Conservation (phyloP, 176 grass and related monocot species). For the Panicum miliaceum region DNA sequence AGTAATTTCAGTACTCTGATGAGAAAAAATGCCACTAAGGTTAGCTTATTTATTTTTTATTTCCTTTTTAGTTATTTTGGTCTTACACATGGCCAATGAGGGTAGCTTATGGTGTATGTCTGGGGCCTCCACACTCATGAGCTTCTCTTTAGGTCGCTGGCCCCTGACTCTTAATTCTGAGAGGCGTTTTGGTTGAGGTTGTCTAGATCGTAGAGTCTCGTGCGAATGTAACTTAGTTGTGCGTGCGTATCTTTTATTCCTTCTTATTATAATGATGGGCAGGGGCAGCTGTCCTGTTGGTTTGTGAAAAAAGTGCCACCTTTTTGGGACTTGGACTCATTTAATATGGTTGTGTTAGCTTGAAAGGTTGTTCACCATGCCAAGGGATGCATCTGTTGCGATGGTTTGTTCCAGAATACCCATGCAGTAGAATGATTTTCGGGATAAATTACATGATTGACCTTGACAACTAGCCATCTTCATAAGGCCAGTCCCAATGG, state of each 20-base stretch:
- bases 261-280: not conserved
- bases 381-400: not conserved
- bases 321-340: not conserved
- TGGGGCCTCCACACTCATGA: not conserved
- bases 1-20: slow-evolving; percentile 91
- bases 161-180: not conserved
- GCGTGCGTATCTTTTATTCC: not conserved
- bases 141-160: not conserved
- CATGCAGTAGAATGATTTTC: slow-evolving; percentile 15
- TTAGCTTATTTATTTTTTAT: slow-evolving; percentile 42
- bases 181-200: not conserved
- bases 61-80: slow-evolving; percentile 38
- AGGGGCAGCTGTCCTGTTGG: not conserved
- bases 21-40: slow-evolving; percentile 90
- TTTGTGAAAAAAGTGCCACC: not conserved
- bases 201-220: no score
- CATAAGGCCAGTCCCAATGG: no score
- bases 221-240: no score
- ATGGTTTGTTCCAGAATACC: slow-evolving; percentile 32
- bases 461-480: slow-evolving; percentile 5
- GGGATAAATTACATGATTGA: slow-evolving; percentile 21
- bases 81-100: not conserved
- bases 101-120: not conserved
- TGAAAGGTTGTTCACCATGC: not conserved
- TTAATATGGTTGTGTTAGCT: slow-evolving; percentile 12